Conservation (phyloP, 2,329 filamentous ascomycete genomes). For the Scopulariopsis brevicaulis region DNA sequence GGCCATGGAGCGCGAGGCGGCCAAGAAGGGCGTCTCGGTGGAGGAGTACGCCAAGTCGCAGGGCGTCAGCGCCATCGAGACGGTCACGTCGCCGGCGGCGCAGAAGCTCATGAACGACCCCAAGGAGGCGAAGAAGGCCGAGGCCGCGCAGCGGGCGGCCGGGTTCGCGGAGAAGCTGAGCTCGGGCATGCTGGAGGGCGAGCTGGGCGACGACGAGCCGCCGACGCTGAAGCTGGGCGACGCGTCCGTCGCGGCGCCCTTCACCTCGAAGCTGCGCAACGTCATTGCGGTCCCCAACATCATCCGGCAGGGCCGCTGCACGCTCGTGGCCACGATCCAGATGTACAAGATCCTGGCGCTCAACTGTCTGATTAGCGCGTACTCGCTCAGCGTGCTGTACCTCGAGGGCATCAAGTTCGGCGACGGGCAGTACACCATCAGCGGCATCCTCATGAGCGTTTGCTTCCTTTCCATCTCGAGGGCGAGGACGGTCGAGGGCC, state of each 20-base stretch:
- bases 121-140: conserved; percentile 47
- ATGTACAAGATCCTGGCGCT: conserved; percentile 99
- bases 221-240: conserved; percentile 95
- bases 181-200: conserved; percentile 76
- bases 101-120: conserved; percentile 45
- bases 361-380: conserved; percentile 95
- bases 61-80: conserved; percentile 46
- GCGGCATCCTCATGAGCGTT: conserved; percentile 98
- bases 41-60: conserved; percentile 43
- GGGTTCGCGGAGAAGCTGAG: conserved; percentile 80
- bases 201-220: conserved; percentile 80
- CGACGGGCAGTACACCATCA: conserved; percentile 96
- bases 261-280: conserved; percentile 94
- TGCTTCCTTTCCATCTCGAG: conserved; percentile 99
- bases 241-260: conserved; percentile 91
- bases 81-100: conserved; percentile 55
- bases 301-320: conserved; percentile 93
- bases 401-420: conserved; percentile 98
- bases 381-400: conserved; percentile 92
- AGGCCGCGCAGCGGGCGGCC: conserved; percentile 60
- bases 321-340: conserved; percentile 94
- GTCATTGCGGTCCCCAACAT: conserved; percentile 97
- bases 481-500: conserved; percentile 84
- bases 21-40: conserved; percentile 60
- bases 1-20: conserved; percentile 76